Conservation (phyloP, 1,139 yeast genomes). For the Suhomyces wounanorum region DNA sequence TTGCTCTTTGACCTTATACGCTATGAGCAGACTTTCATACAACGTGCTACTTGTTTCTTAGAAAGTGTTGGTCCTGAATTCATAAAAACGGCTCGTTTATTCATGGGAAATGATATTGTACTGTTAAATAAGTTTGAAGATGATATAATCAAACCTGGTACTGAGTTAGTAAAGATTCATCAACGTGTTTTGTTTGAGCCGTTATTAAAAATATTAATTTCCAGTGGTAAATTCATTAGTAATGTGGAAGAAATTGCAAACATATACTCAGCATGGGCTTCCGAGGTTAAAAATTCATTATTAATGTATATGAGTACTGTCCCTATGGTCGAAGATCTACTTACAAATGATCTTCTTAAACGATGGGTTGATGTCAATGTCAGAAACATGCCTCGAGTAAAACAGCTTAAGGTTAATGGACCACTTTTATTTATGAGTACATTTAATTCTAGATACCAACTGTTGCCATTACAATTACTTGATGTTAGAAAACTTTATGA, state of each 20-base stretch:
- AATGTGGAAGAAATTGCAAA: slow-evolving; percentile 57
- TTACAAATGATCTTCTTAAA: slow-evolving; percentile 50
- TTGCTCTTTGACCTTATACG: slow-evolving; percentile 75
- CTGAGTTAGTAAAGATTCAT: slow-evolving; percentile 63
- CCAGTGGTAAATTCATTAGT: slow-evolving; percentile 68
- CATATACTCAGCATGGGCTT: slow-evolving; percentile 67
- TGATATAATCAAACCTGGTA: slow-evolving; percentile 62
- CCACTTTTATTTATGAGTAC: slow-evolving; percentile 71
- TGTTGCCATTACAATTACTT: slow-evolving; percentile 64
- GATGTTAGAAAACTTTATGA: slow-evolving; percentile 54
- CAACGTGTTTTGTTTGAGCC: slow-evolving; percentile 59
- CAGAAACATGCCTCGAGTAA: slow-evolving; percentile 39
- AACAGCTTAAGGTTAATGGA: slow-evolving; percentile 52
- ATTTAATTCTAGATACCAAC: slow-evolving; percentile 72
- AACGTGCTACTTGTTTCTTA: slow-evolving; percentile 66
- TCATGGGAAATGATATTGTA: slow-evolving; percentile 34
- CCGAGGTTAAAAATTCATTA: slow-evolving; percentile 55
- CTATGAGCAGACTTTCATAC: slow-evolving; percentile 74
- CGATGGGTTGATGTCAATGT: slow-evolving; percentile 54
- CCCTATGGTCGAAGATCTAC: slow-evolving; percentile 28
- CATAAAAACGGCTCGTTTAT: slow-evolving; percentile 50
- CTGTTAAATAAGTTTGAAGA: slow-evolving; percentile 53
- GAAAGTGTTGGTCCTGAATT: slow-evolving; percentile 49
- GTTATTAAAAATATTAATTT: slow-evolving; percentile 35
- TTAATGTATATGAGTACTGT: slow-evolving; percentile 56